Percentiles rank a stretch among this genome's conserved stretches.
These are phyloP conservation scores for Citeromyces siamensis DNA, from an alignment of 1,139 yeast species.

Conservation along the genomic window DNA sequence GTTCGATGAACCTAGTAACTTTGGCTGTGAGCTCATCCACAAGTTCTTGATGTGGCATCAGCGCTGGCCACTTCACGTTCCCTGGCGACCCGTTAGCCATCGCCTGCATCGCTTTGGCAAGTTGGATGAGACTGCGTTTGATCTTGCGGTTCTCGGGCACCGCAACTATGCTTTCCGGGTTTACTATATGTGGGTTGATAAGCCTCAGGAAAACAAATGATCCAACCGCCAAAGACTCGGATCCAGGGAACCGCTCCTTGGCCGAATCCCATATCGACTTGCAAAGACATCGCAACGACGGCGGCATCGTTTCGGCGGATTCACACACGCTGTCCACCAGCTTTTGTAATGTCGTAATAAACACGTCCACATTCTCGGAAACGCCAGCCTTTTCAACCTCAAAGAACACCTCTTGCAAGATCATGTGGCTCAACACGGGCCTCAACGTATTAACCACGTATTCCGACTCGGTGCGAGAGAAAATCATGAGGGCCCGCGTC, in stretches of 20 bases:
- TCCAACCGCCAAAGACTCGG: slow-evolving; percentile 67
- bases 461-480: slow-evolving; percentile 57
- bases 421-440: slow-evolving; percentile 43
- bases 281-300: slow-evolving; percentile 65
- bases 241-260: slow-evolving; percentile 51
- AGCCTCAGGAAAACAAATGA: slow-evolving; percentile 79
- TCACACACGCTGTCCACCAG: slow-evolving; percentile 50
- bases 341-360: slow-evolving; percentile 42
- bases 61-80: slow-evolving; percentile 47
- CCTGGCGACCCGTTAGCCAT: slow-evolving; percentile 70
- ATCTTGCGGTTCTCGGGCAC: slow-evolving; percentile 22
- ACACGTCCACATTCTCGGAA: slow-evolving; percentile 25
- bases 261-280: slow-evolving; percentile 59
- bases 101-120: slow-evolving; percentile 80
- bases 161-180: slow-evolving; percentile 52
- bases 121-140: slow-evolving; percentile 63
- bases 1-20: slow-evolving; percentile 32
- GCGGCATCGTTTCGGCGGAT: slow-evolving; percentile 51
- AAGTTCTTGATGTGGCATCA: slow-evolving; percentile 28
- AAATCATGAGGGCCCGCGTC: slow-evolving; percentile 61
- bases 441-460: slow-evolving; percentile 41
- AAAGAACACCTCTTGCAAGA: slow-evolving; percentile 36
- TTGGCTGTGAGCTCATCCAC: slow-evolving; percentile 30
- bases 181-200: slow-evolving; percentile 84
- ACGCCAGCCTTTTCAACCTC: slow-evolving; percentile 54